Evolutionary conservation across 2,329 filamentous ascomycete genomes (phyloP).

Genomic region (Scedosporium minutisporum): DNA sequence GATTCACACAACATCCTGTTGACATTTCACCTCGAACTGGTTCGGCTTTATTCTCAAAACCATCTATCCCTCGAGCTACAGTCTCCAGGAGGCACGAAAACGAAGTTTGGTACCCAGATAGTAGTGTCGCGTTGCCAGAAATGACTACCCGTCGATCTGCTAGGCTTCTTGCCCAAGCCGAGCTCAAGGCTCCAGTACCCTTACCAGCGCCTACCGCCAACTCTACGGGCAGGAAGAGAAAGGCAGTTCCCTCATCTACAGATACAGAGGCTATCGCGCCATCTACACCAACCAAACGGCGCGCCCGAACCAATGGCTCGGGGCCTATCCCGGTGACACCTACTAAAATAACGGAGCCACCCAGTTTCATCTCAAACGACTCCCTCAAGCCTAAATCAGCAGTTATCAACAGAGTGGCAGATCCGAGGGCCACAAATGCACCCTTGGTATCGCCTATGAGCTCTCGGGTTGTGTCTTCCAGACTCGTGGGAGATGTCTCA

Average conservation of each 20-base stretch:
- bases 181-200: background rate
- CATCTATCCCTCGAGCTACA: background rate
- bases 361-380: background rate
- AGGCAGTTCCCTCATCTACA: background rate
- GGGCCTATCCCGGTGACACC: background rate
- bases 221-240: background rate
- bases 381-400: background rate
- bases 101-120: background rate
- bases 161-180: background rate
- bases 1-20: background rate
- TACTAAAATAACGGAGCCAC: background rate
- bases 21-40: background rate
- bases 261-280: background rate
- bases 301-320: background rate
- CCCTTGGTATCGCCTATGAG: constrained; percentile 59
- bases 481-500: constrained; percentile 16
- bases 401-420: constrained; percentile 1
- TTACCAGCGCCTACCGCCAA: background rate
- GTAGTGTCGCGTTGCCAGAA: background rate
- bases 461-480: constrained; percentile 49
- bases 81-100: background rate
- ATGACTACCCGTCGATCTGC: constrained; percentile 6
- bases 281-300: constrained; percentile 1
- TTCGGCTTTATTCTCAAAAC: background rate
- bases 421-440: constrained; percentile 3